These are phyloP conservation scores for Pseudisothecium myosuroides DNA, from an alignment of 225 moss, liverwort and hornwort genomes.

Conservation along the genomic window DNA sequence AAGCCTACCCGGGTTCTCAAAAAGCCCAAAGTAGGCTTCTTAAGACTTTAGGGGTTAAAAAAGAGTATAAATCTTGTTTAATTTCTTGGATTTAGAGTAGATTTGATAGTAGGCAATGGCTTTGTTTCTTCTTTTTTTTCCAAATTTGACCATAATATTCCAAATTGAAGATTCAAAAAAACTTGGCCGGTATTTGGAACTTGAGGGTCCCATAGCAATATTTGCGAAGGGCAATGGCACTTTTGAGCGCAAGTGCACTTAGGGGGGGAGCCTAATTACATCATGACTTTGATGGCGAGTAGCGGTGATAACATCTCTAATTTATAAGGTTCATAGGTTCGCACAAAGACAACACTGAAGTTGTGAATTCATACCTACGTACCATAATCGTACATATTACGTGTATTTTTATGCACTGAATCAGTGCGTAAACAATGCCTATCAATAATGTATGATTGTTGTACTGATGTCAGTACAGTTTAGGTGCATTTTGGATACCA, in stretches of 20 bases:
- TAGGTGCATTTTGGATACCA: too few relatives aligned
- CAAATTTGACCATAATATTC: background rate
- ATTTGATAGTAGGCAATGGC: fast-evolving
- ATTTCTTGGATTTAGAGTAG: background rate
- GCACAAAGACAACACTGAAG: too few relatives aligned
- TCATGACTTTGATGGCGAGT: fast-evolving
- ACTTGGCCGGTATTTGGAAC: fast-evolving
- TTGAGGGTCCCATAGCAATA: background rate
- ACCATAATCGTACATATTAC: too few relatives aligned
- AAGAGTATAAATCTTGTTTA: fast-evolving
- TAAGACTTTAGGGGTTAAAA: fast-evolving
- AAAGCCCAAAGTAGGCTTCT: background rate
- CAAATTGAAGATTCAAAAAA: fast-evolving
- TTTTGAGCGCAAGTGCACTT: fast-evolving
- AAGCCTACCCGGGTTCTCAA: fast-evolving
- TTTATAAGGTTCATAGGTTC: too few relatives aligned
- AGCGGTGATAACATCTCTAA: too few relatives aligned
- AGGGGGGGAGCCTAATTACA: fast-evolving
- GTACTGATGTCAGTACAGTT: too few relatives aligned
- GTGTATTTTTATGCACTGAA: too few relatives aligned
- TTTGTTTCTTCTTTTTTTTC: too few relatives aligned
- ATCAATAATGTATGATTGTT: too few relatives aligned
- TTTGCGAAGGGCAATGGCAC: fast-evolving
- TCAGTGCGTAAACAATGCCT: too few relatives aligned
- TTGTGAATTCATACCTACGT: too few relatives aligned